Base-by-base conservation (phyloP, 352 stramenopile species). In the Albugo laibachii region DNA sequence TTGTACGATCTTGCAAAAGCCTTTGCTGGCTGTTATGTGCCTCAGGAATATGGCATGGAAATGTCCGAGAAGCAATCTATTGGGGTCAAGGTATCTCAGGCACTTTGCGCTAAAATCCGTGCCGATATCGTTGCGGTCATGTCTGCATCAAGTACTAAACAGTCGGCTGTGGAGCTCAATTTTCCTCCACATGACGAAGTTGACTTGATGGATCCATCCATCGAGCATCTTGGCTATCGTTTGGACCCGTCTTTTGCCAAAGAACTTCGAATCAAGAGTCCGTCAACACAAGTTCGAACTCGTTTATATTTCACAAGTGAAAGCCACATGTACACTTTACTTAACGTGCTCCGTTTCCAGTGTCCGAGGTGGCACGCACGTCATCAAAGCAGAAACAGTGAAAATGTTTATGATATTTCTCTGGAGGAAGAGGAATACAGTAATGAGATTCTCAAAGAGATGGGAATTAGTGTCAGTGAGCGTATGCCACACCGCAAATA, bases 291-390 rank as follows among this genome's bases (percentile, higher is more conserved):
- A 55, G 74, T 92, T 47, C 88, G 95, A 52, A 99, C 94, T 21
- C 81, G 95, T 4, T 67, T 99, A 14, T 99, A 99, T 62, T 99
- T 99, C 55, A 99, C 95, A 13, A 98, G 87, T 39, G 96, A 99
- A 66, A 88, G 73, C 49, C 96, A 99, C 66, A 72, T 99, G 48
- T 94, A 99, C 62, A 93, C 92, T 20, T 64, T 99, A 31, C 65
- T 99, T 45, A 99, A 99, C 63, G 92, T 98, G 21, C 65, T 99
- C 18, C 72, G 93, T 5, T 93, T 93, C 55, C 76, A 88, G 52
- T 88, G 78, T 45, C 59, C 69, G 19, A 73, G 67, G 24, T 87
- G 74, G 77, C 62, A 63, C 14, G 64, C 61, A 2, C 67, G 74
- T 1, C 70, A 80, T 42, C 59, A 79, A 45, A 50, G 65, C 21